phyloP scores from a whole-genome alignment of 805 yeast genomes.

The Yarrowia keelungensis region DNA sequence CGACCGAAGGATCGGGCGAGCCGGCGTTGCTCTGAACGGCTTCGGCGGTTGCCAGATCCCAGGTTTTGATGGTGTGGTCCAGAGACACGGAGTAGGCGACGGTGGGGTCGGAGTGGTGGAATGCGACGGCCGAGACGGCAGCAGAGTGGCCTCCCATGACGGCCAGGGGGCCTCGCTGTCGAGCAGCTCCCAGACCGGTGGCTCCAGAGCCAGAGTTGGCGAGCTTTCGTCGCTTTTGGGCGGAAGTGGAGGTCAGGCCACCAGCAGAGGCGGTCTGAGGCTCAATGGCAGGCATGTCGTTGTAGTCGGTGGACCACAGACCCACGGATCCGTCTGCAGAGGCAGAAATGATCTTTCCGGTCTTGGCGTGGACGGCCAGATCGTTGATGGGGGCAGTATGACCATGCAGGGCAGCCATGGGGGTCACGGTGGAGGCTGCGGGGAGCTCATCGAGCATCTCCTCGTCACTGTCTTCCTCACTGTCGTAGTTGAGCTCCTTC shows the following conservation, averaged over 20 bases:
- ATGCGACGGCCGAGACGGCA: slow-evolving; percentile 85
- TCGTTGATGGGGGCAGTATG: slow-evolving; percentile 88
- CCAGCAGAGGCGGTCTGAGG: slow-evolving; percentile 46
- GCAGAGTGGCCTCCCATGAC: slow-evolving; percentile 80
- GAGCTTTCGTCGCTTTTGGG: slow-evolving; percentile 86
- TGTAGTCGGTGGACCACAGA: slow-evolving; percentile 86
- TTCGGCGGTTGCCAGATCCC: slow-evolving; percentile 90
- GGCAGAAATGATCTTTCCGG: slow-evolving; percentile 78
- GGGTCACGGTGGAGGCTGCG: slow-evolving; percentile 59
- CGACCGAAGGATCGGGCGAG: slow-evolving; percentile 49
- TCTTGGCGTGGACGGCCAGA: slow-evolving; percentile 62
- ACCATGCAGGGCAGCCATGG: slow-evolving; percentile 80
- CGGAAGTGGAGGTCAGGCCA: slow-evolving; percentile 64
- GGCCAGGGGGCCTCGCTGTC: slow-evolving; percentile 82
- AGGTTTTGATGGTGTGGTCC: slow-evolving; percentile 93
- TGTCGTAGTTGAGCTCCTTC: slow-evolving; percentile 39
- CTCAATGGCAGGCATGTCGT: slow-evolving; percentile 76
- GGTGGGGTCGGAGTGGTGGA: slow-evolving; percentile 73
- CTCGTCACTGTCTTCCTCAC: slow-evolving; percentile 50
- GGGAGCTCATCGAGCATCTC: slow-evolving; percentile 55
- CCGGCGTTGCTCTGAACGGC: slow-evolving; percentile 55
- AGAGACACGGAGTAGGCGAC: slow-evolving; percentile 95
- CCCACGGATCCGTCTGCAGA: slow-evolving; percentile 82
- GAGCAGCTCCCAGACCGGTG: slow-evolving; percentile 68
- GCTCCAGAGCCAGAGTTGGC: slow-evolving; percentile 55